Evolutionary conservation across 1,284 basidiomycete species (phyloP).

Genomic region (Cutaneotrichosporon sp.): DNA sequence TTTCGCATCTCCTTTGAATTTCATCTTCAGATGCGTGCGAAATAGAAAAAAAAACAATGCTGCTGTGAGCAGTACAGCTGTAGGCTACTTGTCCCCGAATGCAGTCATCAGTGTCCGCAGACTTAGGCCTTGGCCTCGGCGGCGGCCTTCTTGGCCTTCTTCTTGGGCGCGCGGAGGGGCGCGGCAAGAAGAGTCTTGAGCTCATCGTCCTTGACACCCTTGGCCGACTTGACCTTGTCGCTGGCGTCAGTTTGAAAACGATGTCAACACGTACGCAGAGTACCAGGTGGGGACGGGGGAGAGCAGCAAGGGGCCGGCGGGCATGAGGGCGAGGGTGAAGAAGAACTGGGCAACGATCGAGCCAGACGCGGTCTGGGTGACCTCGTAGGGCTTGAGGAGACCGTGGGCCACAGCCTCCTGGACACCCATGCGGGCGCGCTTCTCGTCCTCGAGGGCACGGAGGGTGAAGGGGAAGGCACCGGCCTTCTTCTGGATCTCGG

Average conservation of each 20-base stretch:
- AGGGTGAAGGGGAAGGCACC: constrained; percentile 98
- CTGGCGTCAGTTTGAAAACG: constrained; percentile 23
- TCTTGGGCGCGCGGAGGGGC: constrained; percentile 83
- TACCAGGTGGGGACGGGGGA: constrained; percentile 89
- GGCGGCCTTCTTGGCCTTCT: constrained; percentile 76
- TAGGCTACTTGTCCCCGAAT: constrained; percentile 1
- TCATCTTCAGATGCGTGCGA: constrained; percentile 1
- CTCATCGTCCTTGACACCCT: constrained; percentile 82
- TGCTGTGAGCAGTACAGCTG: constrained; percentile 10
- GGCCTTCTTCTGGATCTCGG: constrained; percentile 95
- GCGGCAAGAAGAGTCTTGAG: constrained; percentile 74
- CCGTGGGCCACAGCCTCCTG: constrained; percentile 92
- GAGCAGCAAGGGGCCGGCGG: constrained; percentile 78
- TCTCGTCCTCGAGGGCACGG: constrained; percentile 90
- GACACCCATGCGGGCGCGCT: constrained; percentile 88
- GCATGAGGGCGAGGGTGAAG: constrained; percentile 84
- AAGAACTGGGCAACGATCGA: constrained; percentile 90
- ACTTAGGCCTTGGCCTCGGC: constrained; percentile 18
- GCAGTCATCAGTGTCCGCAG: not conserved
- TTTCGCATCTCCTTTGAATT: constrained; percentile 1
- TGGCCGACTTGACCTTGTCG: constrained; percentile 72
- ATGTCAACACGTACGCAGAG: constrained; percentile 60
- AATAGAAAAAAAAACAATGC: constrained; percentile 4
- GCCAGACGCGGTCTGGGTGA: constrained; percentile 68
- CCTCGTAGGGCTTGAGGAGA: constrained; percentile 52